Evolutionary conservation across 192 early-diverging fungal species (phyloP), one percentile per base, ranked within the genome.

Genomic region (Umbelopsis sp.): DNA sequence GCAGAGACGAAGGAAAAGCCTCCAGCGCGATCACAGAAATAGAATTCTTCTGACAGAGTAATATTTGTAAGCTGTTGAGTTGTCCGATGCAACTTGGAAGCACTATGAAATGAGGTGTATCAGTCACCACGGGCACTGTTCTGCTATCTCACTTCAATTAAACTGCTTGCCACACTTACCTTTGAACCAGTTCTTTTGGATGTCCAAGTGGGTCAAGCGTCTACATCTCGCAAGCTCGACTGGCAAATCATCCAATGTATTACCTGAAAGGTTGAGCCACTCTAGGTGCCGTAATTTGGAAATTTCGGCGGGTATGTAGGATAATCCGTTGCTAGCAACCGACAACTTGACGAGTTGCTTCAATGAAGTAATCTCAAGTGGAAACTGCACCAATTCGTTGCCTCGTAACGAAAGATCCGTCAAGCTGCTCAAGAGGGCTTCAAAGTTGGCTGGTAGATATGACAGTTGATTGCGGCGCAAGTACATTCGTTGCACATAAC

Each of bases 41-140:
- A 22, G 74, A 68, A 45, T 85, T 85, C 65, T 82, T 85, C 73
- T 85, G 83, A 2, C 80, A 36, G 21, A 85, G 69, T 17, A 85
- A 45, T 25, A 85, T 59, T 24, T 66, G 62, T 9, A 85, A 69
- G 3, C 69, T 52, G 24, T 47, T 17, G 31, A 82, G 53, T 20
- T 70, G 45, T 47, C 70, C 79, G 26, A 85, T 72, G 6, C 77
- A 78, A 4, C 65, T 70, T 4, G 83, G 83, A 22, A 85, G 3
- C 2, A 11, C 76, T 77, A 59, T 69, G 2, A 29, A n/a, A 36
- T n/a, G 22, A 51, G 26, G 9, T 34, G 38, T 1, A 38, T 6
- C 3, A 5, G 4, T 41, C 38, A 41, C 8, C 38, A 11, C 8
- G 38, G 38, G 12, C 12, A 41, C 5, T 41, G 7, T 41, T 11